A percentile compares a stretch with the other conserved stretches of the same genome.
phyloP scores from a whole-genome alignment of 2,329 filamentous ascomycete species.

The Botrytis hyacinthi region DNA sequence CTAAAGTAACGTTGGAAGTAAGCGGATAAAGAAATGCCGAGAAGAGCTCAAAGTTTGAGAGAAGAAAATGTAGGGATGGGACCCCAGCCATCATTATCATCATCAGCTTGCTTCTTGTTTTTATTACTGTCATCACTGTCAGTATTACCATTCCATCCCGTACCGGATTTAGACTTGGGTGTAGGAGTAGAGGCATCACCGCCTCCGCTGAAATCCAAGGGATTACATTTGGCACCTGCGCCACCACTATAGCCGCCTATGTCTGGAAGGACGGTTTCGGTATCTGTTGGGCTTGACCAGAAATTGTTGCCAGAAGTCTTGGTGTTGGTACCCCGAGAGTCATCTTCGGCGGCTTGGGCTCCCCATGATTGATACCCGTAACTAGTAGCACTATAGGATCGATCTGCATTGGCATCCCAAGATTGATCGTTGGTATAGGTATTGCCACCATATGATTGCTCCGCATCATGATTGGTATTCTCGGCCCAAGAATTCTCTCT shows the following conservation, averaged over 20 bases:
- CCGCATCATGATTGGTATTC: background rate
- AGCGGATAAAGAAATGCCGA: background rate
- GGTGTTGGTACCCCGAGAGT: background rate
- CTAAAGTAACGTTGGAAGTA: background rate
- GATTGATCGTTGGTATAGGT: background rate
- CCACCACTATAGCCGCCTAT: constrained; percentile 5
- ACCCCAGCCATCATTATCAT: constrained; percentile 8
- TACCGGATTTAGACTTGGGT: background rate
- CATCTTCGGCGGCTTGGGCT: background rate
- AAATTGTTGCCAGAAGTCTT: background rate
- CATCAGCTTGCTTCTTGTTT: background rate
- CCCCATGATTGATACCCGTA: background rate
- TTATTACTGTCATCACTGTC: background rate
- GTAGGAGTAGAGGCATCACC: background rate
- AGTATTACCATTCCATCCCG: background rate
- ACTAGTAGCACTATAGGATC: background rate
- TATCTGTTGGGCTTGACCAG: background rate
- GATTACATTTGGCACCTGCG: background rate
- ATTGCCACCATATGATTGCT: background rate
- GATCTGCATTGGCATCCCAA: constrained; percentile 3
- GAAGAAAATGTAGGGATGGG: constrained; percentile 7
- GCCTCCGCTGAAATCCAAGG: background rate
- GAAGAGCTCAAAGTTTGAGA: background rate
- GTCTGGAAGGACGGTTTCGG: background rate
- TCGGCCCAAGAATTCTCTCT: background rate